Conservation (phyloP, 352 stramenopile genomes). For the Phytophthora litchii region DNA sequence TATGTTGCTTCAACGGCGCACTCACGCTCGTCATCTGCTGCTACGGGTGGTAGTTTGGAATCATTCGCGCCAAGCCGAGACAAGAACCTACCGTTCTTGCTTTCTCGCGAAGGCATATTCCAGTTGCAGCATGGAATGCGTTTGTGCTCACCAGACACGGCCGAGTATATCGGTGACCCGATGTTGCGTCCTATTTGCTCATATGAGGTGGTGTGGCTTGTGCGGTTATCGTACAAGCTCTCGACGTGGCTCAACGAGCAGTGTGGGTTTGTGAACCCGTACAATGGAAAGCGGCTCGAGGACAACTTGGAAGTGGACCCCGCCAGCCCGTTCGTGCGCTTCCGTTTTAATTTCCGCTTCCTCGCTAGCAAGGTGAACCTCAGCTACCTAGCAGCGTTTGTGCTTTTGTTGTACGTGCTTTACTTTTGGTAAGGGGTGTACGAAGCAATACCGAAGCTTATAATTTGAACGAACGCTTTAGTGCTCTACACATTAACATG, state of each 20-base stretch:
- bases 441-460: conserved; percentile 4
- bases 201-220: conserved; percentile 78
- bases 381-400: conserved; percentile 55
- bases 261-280: conserved; percentile 71
- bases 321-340: conserved; percentile 41
- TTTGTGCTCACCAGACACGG: conserved; percentile 71
- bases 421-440: conserved; percentile 61
- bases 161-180: conserved; percentile 78
- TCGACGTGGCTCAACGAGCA: conserved; percentile 80
- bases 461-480: conserved; percentile 18
- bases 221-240: conserved; percentile 77
- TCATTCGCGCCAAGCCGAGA: conserved; percentile 72
- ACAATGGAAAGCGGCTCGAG: conserved; percentile 69
- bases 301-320: conserved; percentile 78
- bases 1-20: conserved; percentile 84
- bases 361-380: conserved; percentile 89
- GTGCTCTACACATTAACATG: conserved; percentile 2
- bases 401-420: conserved; percentile 72
- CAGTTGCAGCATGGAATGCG: conserved; percentile 73
- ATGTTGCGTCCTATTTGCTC: conserved; percentile 88
- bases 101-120: conserved; percentile 63
- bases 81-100: conserved; percentile 55
- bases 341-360: conserved; percentile 89
- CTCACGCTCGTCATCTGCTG: conserved; percentile 45
- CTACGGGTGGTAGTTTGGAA: conserved; percentile 37